Conservation (phyloP, 2,329 filamentous ascomycete species). For the Epichloe sibirici region DNA sequence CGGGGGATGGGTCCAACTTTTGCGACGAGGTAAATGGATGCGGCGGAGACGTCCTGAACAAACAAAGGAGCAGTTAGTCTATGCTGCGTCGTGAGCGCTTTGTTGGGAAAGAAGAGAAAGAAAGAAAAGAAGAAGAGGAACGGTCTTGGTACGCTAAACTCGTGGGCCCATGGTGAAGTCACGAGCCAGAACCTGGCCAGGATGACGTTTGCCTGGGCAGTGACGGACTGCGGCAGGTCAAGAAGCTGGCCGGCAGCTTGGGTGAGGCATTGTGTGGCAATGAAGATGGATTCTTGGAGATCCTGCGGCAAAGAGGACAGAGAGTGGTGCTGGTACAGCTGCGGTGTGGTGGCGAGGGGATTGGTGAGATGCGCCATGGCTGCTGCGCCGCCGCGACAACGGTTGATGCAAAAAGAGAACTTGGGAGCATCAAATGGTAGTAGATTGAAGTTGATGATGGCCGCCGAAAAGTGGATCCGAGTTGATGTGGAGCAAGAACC, state of each 20-base stretch:
- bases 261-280: constrained; percentile 58
- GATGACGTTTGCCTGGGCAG: constrained; percentile 73
- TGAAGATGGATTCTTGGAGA: constrained; percentile 60
- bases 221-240: constrained; percentile 71
- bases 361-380: constrained; percentile 54
- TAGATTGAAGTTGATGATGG: background rate
- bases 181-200: constrained; percentile 70
- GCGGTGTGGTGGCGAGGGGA: constrained; percentile 57
- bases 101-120: background rate
- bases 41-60: constrained; percentile 64
- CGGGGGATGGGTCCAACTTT: constrained; percentile 72
- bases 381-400: background rate
- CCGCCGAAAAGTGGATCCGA: background rate
- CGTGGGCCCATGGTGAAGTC: constrained; percentile 41
- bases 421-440: background rate
- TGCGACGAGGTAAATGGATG: constrained; percentile 65
- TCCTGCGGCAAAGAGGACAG: constrained; percentile 51
- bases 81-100: background rate
- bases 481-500: background rate
- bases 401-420: background rate
- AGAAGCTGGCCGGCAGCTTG: constrained; percentile 73
- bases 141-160: constrained; percentile 36
- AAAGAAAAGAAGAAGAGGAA: background rate
- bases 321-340: constrained; percentile 47
- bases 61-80: background rate